Conservation (phyloP, 2,329 filamentous ascomycete genomes). For the Acrodontium crateriforme region DNA sequence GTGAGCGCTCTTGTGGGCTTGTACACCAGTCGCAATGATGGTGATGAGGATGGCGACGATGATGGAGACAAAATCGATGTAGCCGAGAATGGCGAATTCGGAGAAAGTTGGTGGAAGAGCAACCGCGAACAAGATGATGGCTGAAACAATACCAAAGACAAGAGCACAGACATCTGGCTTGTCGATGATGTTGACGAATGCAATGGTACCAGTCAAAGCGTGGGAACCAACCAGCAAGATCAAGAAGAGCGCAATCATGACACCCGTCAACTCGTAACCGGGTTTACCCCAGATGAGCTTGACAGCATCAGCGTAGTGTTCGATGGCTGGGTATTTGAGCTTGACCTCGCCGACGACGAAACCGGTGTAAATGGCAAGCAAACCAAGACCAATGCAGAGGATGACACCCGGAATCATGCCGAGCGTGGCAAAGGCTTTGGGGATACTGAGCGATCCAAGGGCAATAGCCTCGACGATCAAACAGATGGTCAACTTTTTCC, state of each 20-base stretch:
- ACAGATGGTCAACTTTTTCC: slow-evolving; percentile 29
- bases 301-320: slow-evolving; percentile 33
- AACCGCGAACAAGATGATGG: slow-evolving; percentile 24
- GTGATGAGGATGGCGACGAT: slow-evolving; percentile 22
- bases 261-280: slow-evolving; percentile 29
- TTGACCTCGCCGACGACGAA: slow-evolving; percentile 50
- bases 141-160: slow-evolving; percentile 30
- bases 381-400: slow-evolving; percentile 39
- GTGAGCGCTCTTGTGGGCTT: slow-evolving; percentile 14
- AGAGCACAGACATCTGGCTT: slow-evolving; percentile 25
- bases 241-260: slow-evolving; percentile 31
- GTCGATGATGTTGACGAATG: slow-evolving; percentile 29
- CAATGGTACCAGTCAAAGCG: slow-evolving; percentile 32
- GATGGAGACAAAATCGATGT: slow-evolving; percentile 25
- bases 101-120: slow-evolving; percentile 24
- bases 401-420: slow-evolving; percentile 44
- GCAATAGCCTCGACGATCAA: slow-evolving; percentile 49
- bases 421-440: slow-evolving; percentile 39
- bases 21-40: slow-evolving; percentile 22
- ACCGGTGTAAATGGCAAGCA: slow-evolving; percentile 47
- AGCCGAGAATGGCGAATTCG: slow-evolving; percentile 23
- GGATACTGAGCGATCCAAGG: slow-evolving; percentile 43
- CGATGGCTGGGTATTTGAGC: slow-evolving; percentile 30
- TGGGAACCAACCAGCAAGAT: slow-evolving; percentile 31
- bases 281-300: slow-evolving; percentile 28